Base-by-base conservation (phyloP, 345 rosid genomes). In the Hibiscus syriacus region DNA sequence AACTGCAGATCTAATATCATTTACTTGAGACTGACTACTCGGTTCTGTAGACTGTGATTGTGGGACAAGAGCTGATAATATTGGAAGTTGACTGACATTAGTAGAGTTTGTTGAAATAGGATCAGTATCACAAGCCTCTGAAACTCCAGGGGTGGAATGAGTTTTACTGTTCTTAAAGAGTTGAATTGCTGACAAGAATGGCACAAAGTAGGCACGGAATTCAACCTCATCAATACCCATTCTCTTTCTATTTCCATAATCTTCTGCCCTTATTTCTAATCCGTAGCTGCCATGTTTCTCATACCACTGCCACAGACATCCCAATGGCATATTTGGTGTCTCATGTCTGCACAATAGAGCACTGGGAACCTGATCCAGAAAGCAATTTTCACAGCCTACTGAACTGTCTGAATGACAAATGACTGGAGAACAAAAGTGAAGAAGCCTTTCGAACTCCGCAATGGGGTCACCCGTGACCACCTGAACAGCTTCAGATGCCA, bases 141-240 rank as follows among this genome's bases (percentile, higher is more conserved):
- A 32, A 73, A 71, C 53, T 59, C 50, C 56, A 55, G 64, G 38
- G 39, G 14, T 26, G 17, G 53, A 43, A 64, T 38, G 75, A 38
- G 56, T 66, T 70, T 69, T 59, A 43, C 30, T 6, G 56, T 57
- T 64, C 66, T 61, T 73, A 70, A 80, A 80, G 59, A 85, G 80
- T 74, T 85, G 89, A 78, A 85, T 73, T 20, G 89, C 86, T 45
- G 86, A 85, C 75, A 85, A 68, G 55, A 69, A 81, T 8, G 89
- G 89, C 54, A 82, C 89, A 76, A 82, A 85, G 69, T 85, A 85
- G 64, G 86, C 89, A 45, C 78, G 65, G 22, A 82, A 85, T 0
- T 76, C 71, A 70, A 77, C 76, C 48, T 60, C 73, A 72, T 85
- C 85, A 26, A 75, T 63, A 10, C 86, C 85, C 49, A 73, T 27